Base-by-base conservation (phyloP, 768 basidiomycete species). In the Gyrodon lividus region DNA sequence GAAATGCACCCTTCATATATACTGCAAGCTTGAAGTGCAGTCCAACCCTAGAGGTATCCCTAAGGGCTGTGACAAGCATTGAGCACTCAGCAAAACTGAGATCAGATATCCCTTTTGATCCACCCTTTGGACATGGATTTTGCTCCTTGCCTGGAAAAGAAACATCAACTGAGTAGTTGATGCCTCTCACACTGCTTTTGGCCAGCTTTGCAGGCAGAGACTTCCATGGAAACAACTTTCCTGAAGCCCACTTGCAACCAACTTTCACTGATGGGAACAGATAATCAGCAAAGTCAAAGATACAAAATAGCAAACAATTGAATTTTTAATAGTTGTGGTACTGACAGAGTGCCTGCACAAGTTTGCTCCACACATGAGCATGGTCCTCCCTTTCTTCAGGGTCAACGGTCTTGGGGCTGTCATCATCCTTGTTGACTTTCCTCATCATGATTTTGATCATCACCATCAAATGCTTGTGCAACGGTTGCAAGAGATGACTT, bases 211-310 rank as follows among this genome's bases (percentile, higher is more conserved):
- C 4, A 1, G 52, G 55, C 4, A 56, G 22, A 0, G 4, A 26
- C 9, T 56, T 56, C 55, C 55, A 56, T 2, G 46, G 55, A 10
- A 56, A 55, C 1, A 47, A 23, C n/a, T 56, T 56, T 1, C 35
- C 6, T 0, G 24, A 6, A 0, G 42, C 45, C 39, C 51, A 56
- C 12, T 39, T 22, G 23, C 46, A 43, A 0, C 52, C 46, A 5
- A 56, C 2, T 13, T 30, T 48, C 0, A 0, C 41, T 48, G 31
- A 31, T 14, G 35, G n/a, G 13, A 14, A n/a, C n/a, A 17, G 4
- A 37, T 4, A 9, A 17, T 37, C 14, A 37, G n/a, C 1, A 9
- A 37, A 6, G 35, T 37, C 6, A 28, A 28, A 28, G 26, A 28
- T 28, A 28, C 26, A 28, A 6, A 28, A 28, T 13, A 31, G 12